Evolutionary conservation across 2,329 filamentous ascomycete genomes (phyloP), one percentile per base, ranked within the genome.

Genomic region (Talaromyces sp.): DNA sequence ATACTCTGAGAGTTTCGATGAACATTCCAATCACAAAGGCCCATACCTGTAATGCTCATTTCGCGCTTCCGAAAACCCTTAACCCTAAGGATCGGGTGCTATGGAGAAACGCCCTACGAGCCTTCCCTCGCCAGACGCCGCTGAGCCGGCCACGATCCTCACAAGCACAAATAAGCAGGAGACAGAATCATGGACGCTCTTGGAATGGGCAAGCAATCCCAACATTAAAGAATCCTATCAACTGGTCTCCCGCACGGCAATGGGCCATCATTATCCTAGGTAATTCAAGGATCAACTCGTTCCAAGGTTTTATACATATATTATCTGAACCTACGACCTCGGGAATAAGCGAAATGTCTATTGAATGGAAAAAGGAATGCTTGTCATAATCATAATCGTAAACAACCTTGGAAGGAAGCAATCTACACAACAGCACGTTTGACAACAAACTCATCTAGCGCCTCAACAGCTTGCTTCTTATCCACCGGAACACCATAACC

Each of bases 401-500:
- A 39, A 10, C 2, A 17, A 33, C 36, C n/a, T n/a, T n/a, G n/a
- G n/a, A n/a, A n/a, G n/a, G n/a, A 13, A 43, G 43, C 25, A 52
- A 4, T 45, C 48, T 52, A 65, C 51, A 67, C 68, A 67, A 65
- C 65, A 70, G 66, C 65, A 66, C 37, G 46, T 33, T 58, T 59
- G 8, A 61, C 56, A 43, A 45, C 48, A 56, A 61, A 61, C 39
- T 61, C 59, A 33, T 57, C 53, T 15, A 61, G 22, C 13, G 56
- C 43, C 19, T 61, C 56, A 21, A 61, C 56, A 19, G 31, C 31
- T 21, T 81, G 79, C 54, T 69, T 64, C 60, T 70, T 71, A 41
- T 67, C 67, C 35, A 67, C 60, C 0, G 67, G 70, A 55, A 66
- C 66, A 22, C 59, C 56, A 35, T 61, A 68, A 70, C 80, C 70